Conservation (phyloP, 331 rosid genomes). For the Dryas integrifolia region DNA sequence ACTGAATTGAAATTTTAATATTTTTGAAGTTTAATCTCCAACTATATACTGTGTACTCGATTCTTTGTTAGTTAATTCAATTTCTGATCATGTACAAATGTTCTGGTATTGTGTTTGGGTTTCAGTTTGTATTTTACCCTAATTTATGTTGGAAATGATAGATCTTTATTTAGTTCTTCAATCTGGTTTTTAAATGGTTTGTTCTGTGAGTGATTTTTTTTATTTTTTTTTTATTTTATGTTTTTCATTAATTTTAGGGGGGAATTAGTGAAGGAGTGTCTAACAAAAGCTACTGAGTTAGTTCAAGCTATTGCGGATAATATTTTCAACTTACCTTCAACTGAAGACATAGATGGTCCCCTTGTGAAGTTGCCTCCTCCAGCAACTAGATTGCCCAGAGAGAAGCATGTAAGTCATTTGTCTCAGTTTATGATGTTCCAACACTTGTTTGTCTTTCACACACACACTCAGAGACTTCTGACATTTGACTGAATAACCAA, state of each 20-base stretch:
- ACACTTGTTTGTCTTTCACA: neutral
- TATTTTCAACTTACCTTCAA: conserved; percentile 63
- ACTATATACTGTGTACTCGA: neutral
- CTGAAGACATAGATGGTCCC: conserved; percentile 72
- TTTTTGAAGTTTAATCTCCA: neutral
- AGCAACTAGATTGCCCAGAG: conserved; percentile 65
- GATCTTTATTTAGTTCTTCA: no score
- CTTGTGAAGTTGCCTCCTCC: conserved; percentile 72
- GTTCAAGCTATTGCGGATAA: conserved; percentile 66
- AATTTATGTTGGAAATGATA: no score
- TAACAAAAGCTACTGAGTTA: conserved; percentile 62
- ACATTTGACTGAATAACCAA: neutral
- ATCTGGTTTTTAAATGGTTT: neutral
- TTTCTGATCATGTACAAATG: neutral
- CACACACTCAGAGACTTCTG: no score
- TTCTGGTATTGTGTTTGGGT: neutral
- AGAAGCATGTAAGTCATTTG: conserved; percentile 57
- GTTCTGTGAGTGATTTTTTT: neutral
- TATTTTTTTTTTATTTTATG: neutral
- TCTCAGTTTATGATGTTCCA: neutral
- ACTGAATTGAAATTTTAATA: neutral
- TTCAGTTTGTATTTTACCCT: no score
- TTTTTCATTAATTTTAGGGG: conserved; percentile 40
- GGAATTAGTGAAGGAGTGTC: conserved; percentile 51
- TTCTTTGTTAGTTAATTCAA: no score